Percentiles rank a stretch among this genome's conserved stretches.
These are phyloP conservation scores for Pittosporum tobira DNA, from an alignment of 129 eudicot genomes.

Conservation along the genomic window DNA sequence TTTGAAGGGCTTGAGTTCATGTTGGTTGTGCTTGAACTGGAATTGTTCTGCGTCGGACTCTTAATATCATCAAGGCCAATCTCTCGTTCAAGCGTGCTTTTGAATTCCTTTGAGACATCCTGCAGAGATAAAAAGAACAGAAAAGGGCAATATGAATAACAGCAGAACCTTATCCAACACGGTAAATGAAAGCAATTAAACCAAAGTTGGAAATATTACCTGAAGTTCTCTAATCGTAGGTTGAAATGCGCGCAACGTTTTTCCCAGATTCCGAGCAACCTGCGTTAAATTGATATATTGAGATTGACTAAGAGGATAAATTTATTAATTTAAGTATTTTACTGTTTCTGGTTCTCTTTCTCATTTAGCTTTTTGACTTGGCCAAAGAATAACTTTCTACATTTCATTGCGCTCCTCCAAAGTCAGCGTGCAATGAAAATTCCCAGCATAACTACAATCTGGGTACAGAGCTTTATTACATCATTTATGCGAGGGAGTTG, in stretches of 20 bases:
- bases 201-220: constrained; percentile 29
- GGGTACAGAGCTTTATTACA: too few relatives aligned
- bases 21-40: constrained; percentile 30
- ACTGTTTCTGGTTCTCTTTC: too few relatives aligned
- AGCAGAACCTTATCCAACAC: not conserved
- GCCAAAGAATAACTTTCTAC: too few relatives aligned
- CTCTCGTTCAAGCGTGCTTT: constrained; percentile 86
- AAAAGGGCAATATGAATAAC: not conserved
- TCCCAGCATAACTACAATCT: too few relatives aligned
- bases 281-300: constrained; percentile 18
- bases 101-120: constrained; percentile 96
- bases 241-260: constrained; percentile 76
- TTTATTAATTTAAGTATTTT: too few relatives aligned
- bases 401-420: too few relatives aligned
- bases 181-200: constrained; percentile 9
- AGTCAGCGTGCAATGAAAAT: too few relatives aligned
- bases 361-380: too few relatives aligned
- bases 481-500: too few relatives aligned
- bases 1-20: constrained; percentile 26
- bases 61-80: constrained; percentile 80
- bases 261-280: constrained; percentile 88
- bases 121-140: constrained; percentile 11
- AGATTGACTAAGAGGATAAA: not conserved
- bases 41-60: constrained; percentile 31
- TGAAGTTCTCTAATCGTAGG: constrained; percentile 95